These are phyloP conservation scores for Globisporangium mamillatum DNA, from an alignment of 352 stramenopile genomes.

Conservation along the genomic window DNA sequence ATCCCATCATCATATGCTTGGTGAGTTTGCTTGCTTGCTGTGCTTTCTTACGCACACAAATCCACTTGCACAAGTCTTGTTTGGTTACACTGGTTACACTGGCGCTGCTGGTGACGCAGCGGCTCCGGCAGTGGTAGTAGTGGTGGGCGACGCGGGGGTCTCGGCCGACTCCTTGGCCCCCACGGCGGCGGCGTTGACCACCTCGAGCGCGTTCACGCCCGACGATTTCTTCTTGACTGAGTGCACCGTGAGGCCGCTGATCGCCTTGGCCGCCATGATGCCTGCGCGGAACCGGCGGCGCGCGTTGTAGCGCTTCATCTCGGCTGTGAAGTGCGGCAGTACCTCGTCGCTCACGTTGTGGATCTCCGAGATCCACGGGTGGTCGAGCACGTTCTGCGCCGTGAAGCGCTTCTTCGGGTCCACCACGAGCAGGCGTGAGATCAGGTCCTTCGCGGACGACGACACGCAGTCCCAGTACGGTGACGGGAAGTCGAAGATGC, in stretches of 20 bases:
- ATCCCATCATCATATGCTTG: neutral
- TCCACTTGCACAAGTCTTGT: neutral
- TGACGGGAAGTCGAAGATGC: slow-evolving; percentile 89
- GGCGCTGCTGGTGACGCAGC: slow-evolving; percentile 16
- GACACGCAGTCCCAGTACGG: slow-evolving; percentile 95
- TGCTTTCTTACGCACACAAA: neutral
- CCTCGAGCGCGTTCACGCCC: slow-evolving; percentile 32
- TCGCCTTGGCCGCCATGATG: slow-evolving; percentile 81
- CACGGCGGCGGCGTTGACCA: slow-evolving; percentile 6
- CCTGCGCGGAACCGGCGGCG: slow-evolving; percentile 71
- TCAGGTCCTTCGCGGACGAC: slow-evolving; percentile 90
- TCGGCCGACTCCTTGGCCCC: slow-evolving; percentile 22
- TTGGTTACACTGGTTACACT: slow-evolving; percentile 8
- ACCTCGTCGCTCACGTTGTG: slow-evolving; percentile 66
- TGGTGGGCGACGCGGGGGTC: slow-evolving; percentile 17
- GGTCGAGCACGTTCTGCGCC: slow-evolving; percentile 76
- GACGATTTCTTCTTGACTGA: slow-evolving; percentile 51
- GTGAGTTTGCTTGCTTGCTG: neutral
- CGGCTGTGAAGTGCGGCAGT: slow-evolving; percentile 85
- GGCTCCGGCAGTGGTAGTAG: slow-evolving; percentile 4
- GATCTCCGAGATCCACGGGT: slow-evolving; percentile 84
- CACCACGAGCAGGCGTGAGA: slow-evolving; percentile 87
- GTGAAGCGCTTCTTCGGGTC: slow-evolving; percentile 90
- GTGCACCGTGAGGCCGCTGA: slow-evolving; percentile 34
- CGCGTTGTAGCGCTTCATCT: slow-evolving; percentile 90